phyloP scores from a whole-genome alignment of 164 flowering plant genomes.

The Berberis thunbergii region DNA sequence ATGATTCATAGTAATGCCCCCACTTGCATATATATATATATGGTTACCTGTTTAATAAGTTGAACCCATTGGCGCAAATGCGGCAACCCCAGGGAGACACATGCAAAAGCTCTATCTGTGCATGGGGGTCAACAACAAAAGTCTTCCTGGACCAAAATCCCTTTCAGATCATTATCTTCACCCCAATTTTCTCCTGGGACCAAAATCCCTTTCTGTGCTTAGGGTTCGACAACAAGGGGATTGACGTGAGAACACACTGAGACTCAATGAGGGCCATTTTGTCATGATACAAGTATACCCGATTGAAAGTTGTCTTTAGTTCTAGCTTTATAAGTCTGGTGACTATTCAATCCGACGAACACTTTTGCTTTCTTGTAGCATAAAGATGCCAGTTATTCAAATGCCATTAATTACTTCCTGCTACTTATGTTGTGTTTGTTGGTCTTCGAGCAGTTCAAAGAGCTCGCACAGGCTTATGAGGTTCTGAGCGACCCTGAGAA shows the following conservation, averaged over 20 bases:
- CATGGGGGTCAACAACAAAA: too few species aligned
- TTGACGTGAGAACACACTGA: neutral
- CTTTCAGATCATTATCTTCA: too few species aligned
- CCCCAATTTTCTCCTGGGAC: too few species aligned
- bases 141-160: too few species aligned
- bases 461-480: slow-evolving; percentile 59
- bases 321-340: neutral
- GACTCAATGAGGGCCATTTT: neutral
- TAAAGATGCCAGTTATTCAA: too few species aligned
- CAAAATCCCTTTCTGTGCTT: too few species aligned
- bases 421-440: neutral
- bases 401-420: neutral
- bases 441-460: slow-evolving; percentile 39
- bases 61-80: neutral
- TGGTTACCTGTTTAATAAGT: neutral
- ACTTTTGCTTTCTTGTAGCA: neutral
- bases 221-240: too few species aligned
- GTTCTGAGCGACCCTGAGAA: slow-evolving; percentile 60
- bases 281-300: neutral
- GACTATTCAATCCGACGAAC: neutral
- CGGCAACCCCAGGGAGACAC: neutral
- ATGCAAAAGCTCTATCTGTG: neutral
- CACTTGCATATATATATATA: neutral
- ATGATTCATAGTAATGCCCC: neutral
- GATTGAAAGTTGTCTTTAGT: neutral